phyloP scores from a whole-genome alignment of 768 basidiomycete species.

The Collybia sordida region DNA sequence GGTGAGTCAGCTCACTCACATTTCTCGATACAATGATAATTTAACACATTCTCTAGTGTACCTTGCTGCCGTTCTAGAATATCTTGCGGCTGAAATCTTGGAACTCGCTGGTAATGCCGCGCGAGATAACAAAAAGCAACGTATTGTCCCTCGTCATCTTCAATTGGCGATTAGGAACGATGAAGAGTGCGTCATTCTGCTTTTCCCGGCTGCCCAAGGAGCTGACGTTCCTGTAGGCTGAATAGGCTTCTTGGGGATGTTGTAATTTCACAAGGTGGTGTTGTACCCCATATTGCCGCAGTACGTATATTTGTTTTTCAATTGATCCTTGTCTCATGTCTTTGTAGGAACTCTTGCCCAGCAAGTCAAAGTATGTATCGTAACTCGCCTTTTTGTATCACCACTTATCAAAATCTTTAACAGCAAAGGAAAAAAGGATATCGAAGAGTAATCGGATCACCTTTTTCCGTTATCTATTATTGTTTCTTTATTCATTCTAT shows the following conservation, averaged over 20 bases:
- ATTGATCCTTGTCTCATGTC: slow-evolving; percentile 1
- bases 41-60: slow-evolving; percentile 54
- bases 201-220: background rate
- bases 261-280: slow-evolving; percentile 95
- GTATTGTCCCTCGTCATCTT: slow-evolving; percentile 93
- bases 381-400: background rate
- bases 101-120: slow-evolving; percentile 91
- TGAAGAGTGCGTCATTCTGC: slow-evolving; percentile 62
- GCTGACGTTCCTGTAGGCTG: slow-evolving; percentile 39
- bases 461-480: slow-evolving; percentile 13
- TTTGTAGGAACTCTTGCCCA: slow-evolving; percentile 38
- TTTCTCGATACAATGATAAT: background rate
- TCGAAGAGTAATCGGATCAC: slow-evolving; percentile 28
- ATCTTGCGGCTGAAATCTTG: slow-evolving; percentile 91
- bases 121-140: slow-evolving; percentile 91
- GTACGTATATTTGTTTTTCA: slow-evolving; percentile 22
- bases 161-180: slow-evolving; percentile 95
- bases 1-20: slow-evolving; percentile 38
- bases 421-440: slow-evolving; percentile 41
- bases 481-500: slow-evolving; percentile 14
- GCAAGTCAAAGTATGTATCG: slow-evolving; percentile 33
- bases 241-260: slow-evolving; percentile 76
- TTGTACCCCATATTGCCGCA: slow-evolving; percentile 74
- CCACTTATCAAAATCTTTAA: background rate
- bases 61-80: slow-evolving; percentile 90